phyloP scores from a whole-genome alignment of 805 yeast genomes.

The Starmerella sirachaensis region DNA sequence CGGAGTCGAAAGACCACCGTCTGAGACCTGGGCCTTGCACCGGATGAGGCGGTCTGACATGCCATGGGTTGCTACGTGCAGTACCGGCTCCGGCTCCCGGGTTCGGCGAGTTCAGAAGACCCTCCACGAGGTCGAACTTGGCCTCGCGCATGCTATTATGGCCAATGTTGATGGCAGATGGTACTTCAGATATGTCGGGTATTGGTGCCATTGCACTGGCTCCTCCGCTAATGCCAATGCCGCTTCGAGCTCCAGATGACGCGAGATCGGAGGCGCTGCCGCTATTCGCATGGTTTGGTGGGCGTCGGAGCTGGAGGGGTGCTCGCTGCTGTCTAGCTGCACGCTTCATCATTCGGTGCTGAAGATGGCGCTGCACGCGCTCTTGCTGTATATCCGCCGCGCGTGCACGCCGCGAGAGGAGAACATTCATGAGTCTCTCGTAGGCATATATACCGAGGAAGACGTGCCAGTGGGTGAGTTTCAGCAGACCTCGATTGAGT shows the following conservation, averaged over 20 bases:
- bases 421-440: slow-evolving; percentile 22
- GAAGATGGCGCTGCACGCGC: slow-evolving; percentile 17
- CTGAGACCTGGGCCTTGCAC: not conserved
- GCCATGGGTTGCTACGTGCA: not conserved
- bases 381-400: slow-evolving; percentile 15
- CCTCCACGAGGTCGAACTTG: slow-evolving; percentile 16
- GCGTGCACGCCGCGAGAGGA: slow-evolving; percentile 16
- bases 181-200: no score
- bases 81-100: not conserved
- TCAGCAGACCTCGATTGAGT: slow-evolving; percentile 28
- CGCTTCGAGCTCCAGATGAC: not conserved
- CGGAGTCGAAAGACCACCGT: slow-evolving; percentile 14
- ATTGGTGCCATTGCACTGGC: no score
- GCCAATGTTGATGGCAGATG: slow-evolving; percentile 5
- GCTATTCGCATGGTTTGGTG: not conserved
- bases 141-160: slow-evolving; percentile 12
- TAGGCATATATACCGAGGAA: slow-evolving; percentile 28
- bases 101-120: slow-evolving; percentile 8
- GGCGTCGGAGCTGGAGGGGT: slow-evolving; percentile 1
- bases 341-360: slow-evolving; percentile 7
- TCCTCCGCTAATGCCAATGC: not conserved
- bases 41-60: not conserved
- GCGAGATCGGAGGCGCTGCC: not conserved
- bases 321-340: not conserved
- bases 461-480: slow-evolving; percentile 31